Evolutionary conservation across 164 flowering plant genomes (phyloP), one percentile per base, ranked within the genome.

Genomic region (Vitis riparia): DNA sequence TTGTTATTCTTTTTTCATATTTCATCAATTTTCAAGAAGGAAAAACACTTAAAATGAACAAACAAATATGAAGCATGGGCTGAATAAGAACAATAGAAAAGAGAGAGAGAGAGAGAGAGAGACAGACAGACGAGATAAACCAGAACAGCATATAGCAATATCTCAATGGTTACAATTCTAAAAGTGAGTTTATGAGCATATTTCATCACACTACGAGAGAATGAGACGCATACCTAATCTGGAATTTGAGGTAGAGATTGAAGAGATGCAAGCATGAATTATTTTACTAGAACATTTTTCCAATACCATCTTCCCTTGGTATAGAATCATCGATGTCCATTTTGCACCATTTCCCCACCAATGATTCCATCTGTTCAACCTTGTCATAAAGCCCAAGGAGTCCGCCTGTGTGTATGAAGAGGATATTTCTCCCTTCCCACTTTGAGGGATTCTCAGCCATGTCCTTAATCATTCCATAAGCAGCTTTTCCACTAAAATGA

Each of bases 341-440:
- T 55, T 71, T 77, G 12, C 78, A 77, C 93, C 96, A 95, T 2
- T 86, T 89, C 11, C 87, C 92, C 2, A 85, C 70, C 67, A 81
- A 67, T 15, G 93, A 52, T 55, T 72, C 73, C 79, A 95, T 71
- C 68, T 91, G 84, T 19, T 91, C 96, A 37, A 76, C 84, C 78
- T 95, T 95, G 74, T 95, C 99, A 55, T 9, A 95, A 81, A 93
- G 61, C 11, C 99, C 99, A 11, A 93, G 89, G 2, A 95, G 93
- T 6, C 99, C 99, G 0, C 99, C 98, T 0, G 99, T 95, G 78
- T 95, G 99, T 71, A 95, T 83, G 77, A 95, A 95, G 23, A 95
- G 86, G 55, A 95, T 63, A 73, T 80, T 91, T 70, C 89, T 84
- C 56, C 98, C 97, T 77, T 90, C 92, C 99, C 99, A 93, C 70